These are phyloP conservation scores for Starmerella potacharoeniae DNA, from an alignment of 805 yeast genomes.

Conservation along the genomic window DNA sequence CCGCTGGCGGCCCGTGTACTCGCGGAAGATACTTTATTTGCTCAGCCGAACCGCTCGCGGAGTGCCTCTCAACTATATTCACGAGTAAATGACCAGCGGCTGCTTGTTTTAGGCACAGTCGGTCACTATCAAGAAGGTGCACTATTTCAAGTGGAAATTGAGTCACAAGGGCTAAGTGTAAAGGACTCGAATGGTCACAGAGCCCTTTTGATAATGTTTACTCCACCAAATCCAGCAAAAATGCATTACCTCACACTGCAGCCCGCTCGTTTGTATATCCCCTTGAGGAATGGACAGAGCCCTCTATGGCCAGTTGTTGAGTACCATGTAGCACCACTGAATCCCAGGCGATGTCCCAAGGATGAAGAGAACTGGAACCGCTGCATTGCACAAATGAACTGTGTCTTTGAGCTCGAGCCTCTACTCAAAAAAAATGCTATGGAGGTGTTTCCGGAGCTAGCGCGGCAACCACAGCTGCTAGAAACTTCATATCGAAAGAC, in stretches of 20 bases:
- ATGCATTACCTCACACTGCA: slow-evolving; percentile 66
- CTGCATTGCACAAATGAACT: slow-evolving; percentile 29
- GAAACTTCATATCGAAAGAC: not conserved
- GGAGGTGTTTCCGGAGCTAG: slow-evolving; percentile 22
- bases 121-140: not conserved
- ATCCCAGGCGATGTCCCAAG: not conserved
- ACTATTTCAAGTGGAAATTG: not conserved
- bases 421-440: slow-evolving; percentile 23
- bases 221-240: slow-evolving; percentile 57
- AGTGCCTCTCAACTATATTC: slow-evolving; percentile 16
- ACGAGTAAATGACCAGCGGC: slow-evolving; percentile 11
- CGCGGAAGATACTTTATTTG: slow-evolving; percentile 15
- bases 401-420: slow-evolving; percentile 28
- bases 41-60: not conserved
- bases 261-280: slow-evolving; percentile 57
- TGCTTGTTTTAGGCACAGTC: slow-evolving; percentile 16
- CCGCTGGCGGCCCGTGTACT: slow-evolving; percentile 15
- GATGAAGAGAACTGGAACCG: not conserved
- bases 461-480: slow-evolving; percentile 8
- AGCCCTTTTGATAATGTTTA: slow-evolving; percentile 38
- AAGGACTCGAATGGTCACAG: not conserved
- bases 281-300: slow-evolving; percentile 5
- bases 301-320: not conserved
- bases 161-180: not conserved
- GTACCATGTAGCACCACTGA: not conserved